These are phyloP conservation scores for Gossypium ekmanianum DNA, from an alignment of 345 rosid genomes.

Conservation along the genomic window DNA sequence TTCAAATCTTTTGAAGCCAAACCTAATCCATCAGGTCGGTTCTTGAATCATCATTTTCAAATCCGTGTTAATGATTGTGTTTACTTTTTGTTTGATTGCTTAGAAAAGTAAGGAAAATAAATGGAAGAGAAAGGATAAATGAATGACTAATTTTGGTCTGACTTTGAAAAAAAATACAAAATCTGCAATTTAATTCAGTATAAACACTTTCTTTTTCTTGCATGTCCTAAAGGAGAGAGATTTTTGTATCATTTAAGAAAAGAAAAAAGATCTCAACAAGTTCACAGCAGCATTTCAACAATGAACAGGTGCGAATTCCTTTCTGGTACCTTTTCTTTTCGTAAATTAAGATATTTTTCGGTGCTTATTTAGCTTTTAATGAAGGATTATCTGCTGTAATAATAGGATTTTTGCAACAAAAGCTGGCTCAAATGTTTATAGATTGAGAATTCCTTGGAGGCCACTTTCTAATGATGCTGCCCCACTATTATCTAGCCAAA, in stretches of 20 bases:
- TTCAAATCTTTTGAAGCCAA: neutral
- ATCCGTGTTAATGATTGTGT: neutral
- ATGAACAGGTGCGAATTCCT: constrained; percentile 9
- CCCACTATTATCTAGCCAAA: constrained; percentile 15
- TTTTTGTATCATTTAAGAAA: neutral
- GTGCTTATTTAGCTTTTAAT: neutral
- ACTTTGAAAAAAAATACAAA: neutral
- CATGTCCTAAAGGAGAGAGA: neutral
- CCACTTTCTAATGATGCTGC: constrained; percentile 25
- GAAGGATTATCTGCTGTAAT: neutral
- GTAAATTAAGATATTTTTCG: neutral
- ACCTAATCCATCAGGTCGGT: neutral
- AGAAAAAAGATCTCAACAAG: neutral
- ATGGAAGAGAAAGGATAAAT: neutral
- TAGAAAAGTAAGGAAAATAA: neutral
- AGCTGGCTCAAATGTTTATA: constrained; percentile 21
- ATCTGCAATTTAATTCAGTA: no score
- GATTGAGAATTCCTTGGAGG: constrained; percentile 22
- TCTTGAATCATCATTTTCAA: neutral
- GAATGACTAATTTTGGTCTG: neutral
- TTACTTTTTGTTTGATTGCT: neutral
- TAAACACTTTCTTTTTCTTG: no score
- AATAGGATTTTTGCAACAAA: constrained; percentile 34
- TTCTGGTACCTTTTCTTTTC: neutral
- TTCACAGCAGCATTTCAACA: neutral